phyloP scores from a whole-genome alignment of 1,139 yeast genomes.

The Scheffersomyces titani region DNA sequence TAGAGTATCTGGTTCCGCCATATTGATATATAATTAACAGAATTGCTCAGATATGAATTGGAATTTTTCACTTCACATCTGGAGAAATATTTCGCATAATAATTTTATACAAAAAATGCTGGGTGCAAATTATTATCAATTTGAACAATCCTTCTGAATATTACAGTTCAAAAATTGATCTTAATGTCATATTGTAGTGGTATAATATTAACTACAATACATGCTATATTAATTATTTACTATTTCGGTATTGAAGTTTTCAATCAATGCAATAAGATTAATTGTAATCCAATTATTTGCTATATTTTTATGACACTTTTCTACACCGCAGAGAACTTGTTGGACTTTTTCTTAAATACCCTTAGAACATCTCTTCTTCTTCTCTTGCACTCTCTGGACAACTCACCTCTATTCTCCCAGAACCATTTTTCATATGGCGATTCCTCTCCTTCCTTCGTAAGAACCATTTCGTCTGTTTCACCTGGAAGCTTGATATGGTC shows the following conservation, averaged over 20 bases:
- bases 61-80: neutral
- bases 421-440: constrained; percentile 73
- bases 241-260: neutral
- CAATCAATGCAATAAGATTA: too few species aligned
- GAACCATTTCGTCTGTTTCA: constrained; percentile 25
- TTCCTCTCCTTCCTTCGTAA: constrained; percentile 42
- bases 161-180: too few species aligned
- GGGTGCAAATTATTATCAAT: neutral
- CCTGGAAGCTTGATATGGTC: constrained; percentile 38
- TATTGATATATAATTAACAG: neutral
- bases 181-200: neutral
- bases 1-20: neutral
- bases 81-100: neutral
- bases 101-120: neutral
- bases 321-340: neutral
- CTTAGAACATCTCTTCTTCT: constrained; percentile 74
- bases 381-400: constrained; percentile 74
- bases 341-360: constrained; percentile 50
- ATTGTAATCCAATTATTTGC: too few species aligned
- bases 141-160: neutral
- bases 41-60: neutral
- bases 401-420: constrained; percentile 80
- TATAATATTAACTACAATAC: too few species aligned
- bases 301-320: neutral
- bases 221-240: too few species aligned